Base-by-base conservation (phyloP, 495 filamentous ascomycete genomes). In the Lentithecium fluviatile region DNA sequence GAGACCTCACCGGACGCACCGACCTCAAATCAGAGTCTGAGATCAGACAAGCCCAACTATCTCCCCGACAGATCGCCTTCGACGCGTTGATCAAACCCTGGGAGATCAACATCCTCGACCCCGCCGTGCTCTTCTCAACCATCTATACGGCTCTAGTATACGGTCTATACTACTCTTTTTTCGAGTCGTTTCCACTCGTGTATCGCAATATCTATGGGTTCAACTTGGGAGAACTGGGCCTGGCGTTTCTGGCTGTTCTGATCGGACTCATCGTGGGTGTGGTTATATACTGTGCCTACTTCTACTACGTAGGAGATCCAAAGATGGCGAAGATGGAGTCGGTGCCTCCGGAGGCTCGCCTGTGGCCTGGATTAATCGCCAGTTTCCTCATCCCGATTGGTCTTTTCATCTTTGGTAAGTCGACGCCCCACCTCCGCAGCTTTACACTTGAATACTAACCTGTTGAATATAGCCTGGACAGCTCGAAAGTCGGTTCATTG, bases 131-230 rank as follows among this genome's bases (percentile, higher is more conserved):
- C 6, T 88, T 87, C 75, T 78, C 82, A 0, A 79, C 84, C 60
- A 52, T 80, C 47, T 88, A 88, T 71, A 84, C 81, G 1, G 79
- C 80, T 17, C 76, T 88, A 50, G 79, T 82, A 57, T 86, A 87
- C 71, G 83, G 78, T 25, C 86, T 87, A 71, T 87, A 82, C 73
- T 88, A 87, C 71, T 80, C 76, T 60, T 87, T 86, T 78, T 88
- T 88, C 77, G 86, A 88, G 68, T 83, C 81, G 62, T 88, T 89
- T 75, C 85, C 86, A 2, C 73, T 89, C n/a, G 84, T 89, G 49
- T 89, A 8, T 64, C 29, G 66, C 38, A 71, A 71, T 2, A 77
- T 79, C 13, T 80, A 80, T 67, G 67, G 70, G 57, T 82, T 83
- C 69, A 74, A 74, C 38, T 63, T 77, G 0, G 77, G 77, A 3